Evolutionary conservation across 768 basidiomycete species (phyloP).

Genomic region (Boletellus emodensis): DNA sequence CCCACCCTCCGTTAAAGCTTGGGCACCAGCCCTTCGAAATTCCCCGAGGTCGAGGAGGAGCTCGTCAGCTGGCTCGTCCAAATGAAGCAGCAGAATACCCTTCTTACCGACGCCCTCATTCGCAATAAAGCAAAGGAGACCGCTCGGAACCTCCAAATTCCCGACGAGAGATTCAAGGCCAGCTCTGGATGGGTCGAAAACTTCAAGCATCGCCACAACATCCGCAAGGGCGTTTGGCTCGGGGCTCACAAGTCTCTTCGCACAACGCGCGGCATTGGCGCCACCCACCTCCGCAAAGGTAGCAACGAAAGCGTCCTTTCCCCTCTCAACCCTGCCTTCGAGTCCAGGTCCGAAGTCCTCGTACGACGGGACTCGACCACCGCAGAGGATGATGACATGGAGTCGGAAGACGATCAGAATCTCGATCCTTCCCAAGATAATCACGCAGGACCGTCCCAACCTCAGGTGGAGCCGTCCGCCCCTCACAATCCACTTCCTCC

Average conservation of each 20-base stretch:
- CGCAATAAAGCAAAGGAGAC: slow-evolving; percentile 66
- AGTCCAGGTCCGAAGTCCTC: slow-evolving; percentile 29
- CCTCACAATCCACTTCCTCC: slow-evolving; percentile 31
- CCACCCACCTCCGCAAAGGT: slow-evolving; percentile 35
- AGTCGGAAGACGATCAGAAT: slow-evolving; percentile 34
- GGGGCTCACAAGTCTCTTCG: slow-evolving; percentile 37
- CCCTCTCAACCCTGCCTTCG: slow-evolving; percentile 40
- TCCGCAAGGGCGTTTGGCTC: slow-evolving; percentile 61
- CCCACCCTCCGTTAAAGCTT: slow-evolving; percentile 5
- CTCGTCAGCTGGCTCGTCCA: slow-evolving; percentile 59
- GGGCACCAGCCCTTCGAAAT: slow-evolving; percentile 64
- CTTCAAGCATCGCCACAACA: slow-evolving; percentile 80
- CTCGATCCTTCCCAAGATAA: slow-evolving; percentile 24
- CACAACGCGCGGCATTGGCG: slow-evolving; percentile 28
- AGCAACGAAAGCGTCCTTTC: slow-evolving; percentile 34
- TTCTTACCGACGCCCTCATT: slow-evolving; percentile 62
- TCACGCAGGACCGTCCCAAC: slow-evolving; percentile 29
- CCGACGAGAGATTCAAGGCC: slow-evolving; percentile 82
- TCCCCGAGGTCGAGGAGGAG: slow-evolving; percentile 68
- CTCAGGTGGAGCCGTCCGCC: slow-evolving; percentile 22
- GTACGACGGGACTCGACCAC: slow-evolving; percentile 25
- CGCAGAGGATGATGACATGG: slow-evolving; percentile 35
- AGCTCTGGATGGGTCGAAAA: slow-evolving; percentile 90
- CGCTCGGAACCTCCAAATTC: slow-evolving; percentile 51
- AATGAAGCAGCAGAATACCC: slow-evolving; percentile 42